Evolutionary conservation across 176 grass and related monocot genomes (phyloP).

Genomic region (Alopecurus myosuroides): DNA sequence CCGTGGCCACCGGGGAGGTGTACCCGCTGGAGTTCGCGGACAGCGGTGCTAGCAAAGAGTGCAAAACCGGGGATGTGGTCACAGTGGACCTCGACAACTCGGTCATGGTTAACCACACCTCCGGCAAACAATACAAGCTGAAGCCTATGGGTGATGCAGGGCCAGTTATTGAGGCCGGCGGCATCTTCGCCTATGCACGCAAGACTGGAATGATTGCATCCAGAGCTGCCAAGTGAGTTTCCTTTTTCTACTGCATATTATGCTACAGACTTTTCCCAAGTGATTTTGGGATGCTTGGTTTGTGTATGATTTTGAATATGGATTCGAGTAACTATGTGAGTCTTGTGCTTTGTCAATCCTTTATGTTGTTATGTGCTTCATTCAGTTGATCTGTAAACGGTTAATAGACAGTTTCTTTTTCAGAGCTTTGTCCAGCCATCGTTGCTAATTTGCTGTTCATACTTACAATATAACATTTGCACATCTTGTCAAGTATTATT

Average conservation of each 20-base stretch:
- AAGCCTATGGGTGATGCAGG: constrained; percentile 94
- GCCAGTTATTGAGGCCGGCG: constrained; percentile 82
- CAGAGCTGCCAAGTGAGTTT: constrained; percentile 34
- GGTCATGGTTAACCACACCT: constrained; percentile 71
- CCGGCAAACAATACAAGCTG: constrained; percentile 75
- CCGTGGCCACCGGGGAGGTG: constrained; percentile 83
- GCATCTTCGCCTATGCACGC: constrained; percentile 88
- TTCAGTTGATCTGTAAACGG: neutral
- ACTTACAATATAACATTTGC: neutral
- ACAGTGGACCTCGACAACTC: constrained; percentile 66
- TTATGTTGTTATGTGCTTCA: neutral
- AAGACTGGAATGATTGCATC: constrained; percentile 91
- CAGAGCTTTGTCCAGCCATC: neutral
- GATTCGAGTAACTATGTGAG: neutral
- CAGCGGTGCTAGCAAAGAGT: constrained; percentile 55
- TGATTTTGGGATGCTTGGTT: neutral
- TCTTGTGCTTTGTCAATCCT: no score
- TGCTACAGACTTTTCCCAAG: neutral
- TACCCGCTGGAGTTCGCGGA: constrained; percentile 68
- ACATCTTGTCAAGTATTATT: neutral
- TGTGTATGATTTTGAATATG: neutral
- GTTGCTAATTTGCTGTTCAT: neutral
- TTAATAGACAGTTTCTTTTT: neutral
- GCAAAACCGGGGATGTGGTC: constrained; percentile 70
- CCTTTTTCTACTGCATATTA: neutral